These are phyloP conservation scores for Candida ulmi DNA, from an alignment of 805 yeast genomes.

Conservation along the genomic window DNA sequence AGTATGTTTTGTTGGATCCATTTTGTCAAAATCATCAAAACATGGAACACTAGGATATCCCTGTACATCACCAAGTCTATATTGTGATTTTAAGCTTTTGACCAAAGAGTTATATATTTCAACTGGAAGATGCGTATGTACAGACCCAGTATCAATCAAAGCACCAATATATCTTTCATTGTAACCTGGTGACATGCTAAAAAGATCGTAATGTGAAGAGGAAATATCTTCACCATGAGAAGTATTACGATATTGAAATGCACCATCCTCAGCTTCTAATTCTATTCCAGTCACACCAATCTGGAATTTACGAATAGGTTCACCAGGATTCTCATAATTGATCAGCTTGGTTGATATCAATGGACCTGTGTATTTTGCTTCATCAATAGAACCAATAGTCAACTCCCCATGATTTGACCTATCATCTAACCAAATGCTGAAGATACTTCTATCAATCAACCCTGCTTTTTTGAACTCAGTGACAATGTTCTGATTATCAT, in stretches of 20 bases:
- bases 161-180: conserved; percentile 8
- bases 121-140: conserved; percentile 14
- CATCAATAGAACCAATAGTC: conserved; percentile 37
- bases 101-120: conserved; percentile 6
- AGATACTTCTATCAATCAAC: conserved; percentile 9
- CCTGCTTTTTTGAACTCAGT: conserved; percentile 6
- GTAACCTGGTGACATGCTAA: conserved; percentile 1
- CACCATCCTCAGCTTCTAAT: no score
- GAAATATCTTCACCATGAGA: no score
- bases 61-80: background rate
- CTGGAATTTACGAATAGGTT: conserved; percentile 10
- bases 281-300: conserved; percentile 10
- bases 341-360: conserved; percentile 29
- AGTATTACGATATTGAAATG: no score
- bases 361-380: conserved; percentile 30
- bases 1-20: background rate
- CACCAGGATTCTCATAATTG: background rate
- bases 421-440: conserved; percentile 16
- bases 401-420: conserved; percentile 16
- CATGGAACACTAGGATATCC: conserved; percentile 3
- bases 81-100: background rate
- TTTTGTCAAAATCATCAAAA: background rate
- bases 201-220: conserved; percentile 3
- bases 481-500: conserved; percentile 8
- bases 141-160: conserved; percentile 18